A percentile compares a stretch with the other conserved stretches of the same genome.
These are phyloP conservation scores for Erysiphe pulchra DNA, from an alignment of 2,329 filamentous ascomycete species.

Conservation along the genomic window DNA sequence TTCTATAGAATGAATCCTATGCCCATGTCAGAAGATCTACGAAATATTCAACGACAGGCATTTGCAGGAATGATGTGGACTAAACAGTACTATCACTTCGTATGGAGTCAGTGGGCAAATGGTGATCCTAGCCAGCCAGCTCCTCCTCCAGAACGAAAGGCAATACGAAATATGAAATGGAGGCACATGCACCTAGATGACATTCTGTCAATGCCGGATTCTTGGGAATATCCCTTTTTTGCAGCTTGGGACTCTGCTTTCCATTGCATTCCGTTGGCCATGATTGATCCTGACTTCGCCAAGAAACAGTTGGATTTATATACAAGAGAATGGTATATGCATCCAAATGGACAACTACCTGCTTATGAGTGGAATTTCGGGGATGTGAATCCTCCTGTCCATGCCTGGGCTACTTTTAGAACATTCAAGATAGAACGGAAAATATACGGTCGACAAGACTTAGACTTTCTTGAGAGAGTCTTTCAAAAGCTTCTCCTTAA, in stretches of 20 bases:
- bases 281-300: constrained; percentile 93
- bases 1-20: constrained; percentile 82
- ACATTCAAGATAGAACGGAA: constrained; percentile 98
- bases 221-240: constrained; percentile 97
- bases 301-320: constrained; percentile 96
- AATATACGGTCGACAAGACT: constrained; percentile 78
- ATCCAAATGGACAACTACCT: constrained; percentile 83
- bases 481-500: constrained; percentile 92
- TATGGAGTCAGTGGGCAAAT: constrained; percentile 96
- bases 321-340: constrained; percentile 96
- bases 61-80: constrained; percentile 97
- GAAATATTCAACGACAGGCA: constrained; percentile 85
- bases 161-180: constrained; percentile 70
- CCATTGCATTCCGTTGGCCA: constrained; percentile 82
- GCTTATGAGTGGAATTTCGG: constrained; percentile 95
- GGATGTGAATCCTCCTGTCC: constrained; percentile 87
- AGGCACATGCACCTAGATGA: constrained; percentile 89
- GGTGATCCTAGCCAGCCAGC: constrained; percentile 75
- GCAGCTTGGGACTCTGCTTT: constrained; percentile 94
- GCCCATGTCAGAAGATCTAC: constrained; percentile 77
- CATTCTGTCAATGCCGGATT: constrained; percentile 91
- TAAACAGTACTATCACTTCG: constrained; percentile 88
- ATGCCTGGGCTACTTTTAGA: constrained; percentile 87
- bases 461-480: constrained; percentile 85
- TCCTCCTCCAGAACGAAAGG: constrained; percentile 55